phyloP scores from a whole-genome alignment of 306 rosid species.

The Castanea mollissima region DNA sequence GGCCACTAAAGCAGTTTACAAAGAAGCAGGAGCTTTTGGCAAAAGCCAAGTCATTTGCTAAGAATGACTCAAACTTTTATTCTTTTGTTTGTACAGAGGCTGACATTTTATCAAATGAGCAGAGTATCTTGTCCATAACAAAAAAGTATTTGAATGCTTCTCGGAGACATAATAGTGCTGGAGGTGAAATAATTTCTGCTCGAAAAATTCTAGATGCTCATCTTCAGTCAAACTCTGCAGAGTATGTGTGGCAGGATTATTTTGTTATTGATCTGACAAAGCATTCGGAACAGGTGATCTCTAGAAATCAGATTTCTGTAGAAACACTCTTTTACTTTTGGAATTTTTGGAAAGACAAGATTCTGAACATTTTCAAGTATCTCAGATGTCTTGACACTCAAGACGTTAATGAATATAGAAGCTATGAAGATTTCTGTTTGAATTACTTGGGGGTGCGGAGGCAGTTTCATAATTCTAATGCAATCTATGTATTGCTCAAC shows the following conservation, averaged over 20 bases:
- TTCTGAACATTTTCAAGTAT: conserved; percentile 31
- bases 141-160: conserved; percentile 38
- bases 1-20: conserved; percentile 60
- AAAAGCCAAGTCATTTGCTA: conserved; percentile 52
- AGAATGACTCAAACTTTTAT: conserved; percentile 31
- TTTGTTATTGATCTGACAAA: conserved; percentile 23
- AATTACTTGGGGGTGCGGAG: conserved; percentile 55
- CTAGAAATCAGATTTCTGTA: conserved; percentile 38
- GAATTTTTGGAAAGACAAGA: conserved; percentile 62
- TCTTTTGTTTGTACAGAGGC: conserved; percentile 44
- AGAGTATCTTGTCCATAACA: conserved; percentile 6
- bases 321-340: conserved; percentile 62
- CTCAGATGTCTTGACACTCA: conserved; percentile 33
- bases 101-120: conserved; percentile 39
- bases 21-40: conserved; percentile 43
- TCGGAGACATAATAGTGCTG: conserved; percentile 27
- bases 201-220: conserved; percentile 63
- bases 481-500: conserved; percentile 38
- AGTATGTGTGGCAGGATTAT: conserved; percentile 43
- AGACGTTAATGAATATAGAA: conserved; percentile 21
- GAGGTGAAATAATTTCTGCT: conserved; percentile 56
- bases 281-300: conserved; percentile 25
- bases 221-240: conserved; percentile 29
- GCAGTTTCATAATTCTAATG: conserved; percentile 16
- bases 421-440: conserved; percentile 46